These are phyloP conservation scores for Gossypioides kirkii DNA, from an alignment of 345 rosid species.

Conservation along the genomic window DNA sequence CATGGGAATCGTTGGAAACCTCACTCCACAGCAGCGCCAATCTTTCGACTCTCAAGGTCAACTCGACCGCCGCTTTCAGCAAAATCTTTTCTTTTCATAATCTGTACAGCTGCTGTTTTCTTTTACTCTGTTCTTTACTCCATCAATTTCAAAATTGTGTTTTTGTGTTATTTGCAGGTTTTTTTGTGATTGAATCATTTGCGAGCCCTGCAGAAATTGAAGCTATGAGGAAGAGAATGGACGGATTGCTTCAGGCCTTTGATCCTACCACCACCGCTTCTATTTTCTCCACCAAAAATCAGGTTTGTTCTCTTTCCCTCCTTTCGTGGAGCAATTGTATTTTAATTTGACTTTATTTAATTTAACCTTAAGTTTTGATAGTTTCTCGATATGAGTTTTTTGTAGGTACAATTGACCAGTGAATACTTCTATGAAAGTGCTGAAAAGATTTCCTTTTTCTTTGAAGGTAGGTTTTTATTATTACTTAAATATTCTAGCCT, in stretches of 20 bases:
- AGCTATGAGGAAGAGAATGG: slow-evolving; percentile 66
- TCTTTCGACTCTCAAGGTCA: slow-evolving; percentile 58
- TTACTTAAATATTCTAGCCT: background rate
- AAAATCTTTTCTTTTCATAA: background rate
- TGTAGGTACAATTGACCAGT: slow-evolving; percentile 50
- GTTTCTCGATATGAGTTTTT: slow-evolving; percentile 1
- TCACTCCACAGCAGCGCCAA: slow-evolving; percentile 56
- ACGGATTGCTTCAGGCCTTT: slow-evolving; percentile 50
- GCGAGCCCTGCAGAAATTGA: slow-evolving; percentile 54
- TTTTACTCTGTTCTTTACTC: background rate
- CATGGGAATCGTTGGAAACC: slow-evolving; percentile 55
- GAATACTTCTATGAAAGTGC: slow-evolving; percentile 89
- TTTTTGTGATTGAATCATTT: slow-evolving; percentile 73
- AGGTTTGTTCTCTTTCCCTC: slow-evolving; percentile 31
- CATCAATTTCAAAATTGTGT: background rate
- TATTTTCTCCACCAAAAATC: slow-evolving; percentile 86
- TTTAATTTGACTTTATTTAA: background rate
- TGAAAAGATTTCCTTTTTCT: slow-evolving; percentile 80
- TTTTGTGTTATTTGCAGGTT: slow-evolving; percentile 35
- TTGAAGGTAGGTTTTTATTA: slow-evolving; percentile 54
- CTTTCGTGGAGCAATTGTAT: background rate
- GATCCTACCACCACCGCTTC: slow-evolving; percentile 54
- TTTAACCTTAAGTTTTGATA: background rate
- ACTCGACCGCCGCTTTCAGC: background rate
- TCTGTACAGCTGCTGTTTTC: background rate